Percentiles rank a stretch among this genome's conserved stretches.
phyloP scores from a whole-genome alignment of 495 filamentous ascomycete genomes.

The Viridothelium virens region DNA sequence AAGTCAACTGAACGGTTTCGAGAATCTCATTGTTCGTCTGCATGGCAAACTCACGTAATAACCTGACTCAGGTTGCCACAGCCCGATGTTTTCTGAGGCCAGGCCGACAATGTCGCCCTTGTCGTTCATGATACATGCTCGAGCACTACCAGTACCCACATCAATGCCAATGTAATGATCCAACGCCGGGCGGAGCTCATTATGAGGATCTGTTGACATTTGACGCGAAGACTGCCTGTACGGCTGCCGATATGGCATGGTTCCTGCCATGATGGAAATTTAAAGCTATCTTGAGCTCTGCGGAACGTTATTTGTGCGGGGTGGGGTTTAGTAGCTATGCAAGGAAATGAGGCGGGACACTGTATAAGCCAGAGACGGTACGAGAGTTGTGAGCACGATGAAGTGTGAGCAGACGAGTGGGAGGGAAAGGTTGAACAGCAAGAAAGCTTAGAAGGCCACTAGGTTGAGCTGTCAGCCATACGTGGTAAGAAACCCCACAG shows the following conservation, averaged over 20 bases:
- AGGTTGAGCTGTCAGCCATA: not conserved
- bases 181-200: constrained; percentile 47
- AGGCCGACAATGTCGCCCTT: constrained; percentile 88
- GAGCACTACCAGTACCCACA: constrained; percentile 89
- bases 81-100: constrained; percentile 80
- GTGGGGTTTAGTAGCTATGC: not conserved
- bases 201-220: constrained; percentile 48
- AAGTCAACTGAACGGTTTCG: constrained; percentile 21
- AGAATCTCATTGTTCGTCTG: constrained; percentile 10
- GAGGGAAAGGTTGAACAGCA: not conserved
- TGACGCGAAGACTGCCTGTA: constrained; percentile 42
- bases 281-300: not conserved
- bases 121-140: constrained; percentile 87
- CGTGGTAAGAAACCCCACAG: not conserved
- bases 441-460: not conserved
- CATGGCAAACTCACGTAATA: constrained; percentile 59
- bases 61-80: constrained; percentile 86
- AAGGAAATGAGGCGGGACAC: not conserved
- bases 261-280: not conserved
- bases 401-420: not conserved
- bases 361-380: not conserved
- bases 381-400: not conserved
- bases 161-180: constrained; percentile 86
- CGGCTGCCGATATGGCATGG: constrained; percentile 31
- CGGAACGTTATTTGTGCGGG: not conserved